Evolutionary conservation across 1,284 basidiomycete species (phyloP), one percentile per base, ranked within the genome.

Genomic region (Marasmius tenuissimus): DNA sequence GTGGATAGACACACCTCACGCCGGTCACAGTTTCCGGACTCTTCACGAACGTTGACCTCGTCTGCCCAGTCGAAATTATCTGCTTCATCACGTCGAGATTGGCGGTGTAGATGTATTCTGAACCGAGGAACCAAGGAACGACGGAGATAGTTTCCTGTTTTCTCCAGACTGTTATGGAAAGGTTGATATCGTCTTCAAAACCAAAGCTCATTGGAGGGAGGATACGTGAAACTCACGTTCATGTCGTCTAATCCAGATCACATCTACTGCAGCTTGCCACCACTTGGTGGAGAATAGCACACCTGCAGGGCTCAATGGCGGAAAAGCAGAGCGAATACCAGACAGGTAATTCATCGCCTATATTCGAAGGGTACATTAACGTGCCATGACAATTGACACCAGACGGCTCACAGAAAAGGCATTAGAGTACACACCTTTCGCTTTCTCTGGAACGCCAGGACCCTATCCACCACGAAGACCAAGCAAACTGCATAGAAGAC

Each of bases 301-400:
- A 11, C 69, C 70, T 34, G 70, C 61, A 40, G 69, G 51, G 5
- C 65, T 67, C 4, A 69, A 50, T 9, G 72, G 72, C 4, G 65
- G 61, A 49, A 73, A 70, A 27, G 71, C 63, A 22, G 72, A 68
- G 37, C 67, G 63, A 51, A 65, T 64, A 18, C 71, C 71, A 18
- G 68, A 69, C 33, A 70, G 61, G 63, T 66, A 57, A 18, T 66
- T 61, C 1, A 70, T 65, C n/a, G 50, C 18, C 66, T 68, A 20
- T 39, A 4, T 27, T 27, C 4, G 27, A 27, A 27, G 27, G 27
- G 4, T 27, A 4, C 27, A 27, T 27, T 4, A 27, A 4, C 27
- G 27, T 27, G 27, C 27, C 27, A 27, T 27, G 27, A n/a, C n/a
- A n/a, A n/a, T 27, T 27, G 4, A 27, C 4, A 4, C 27, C 27